phyloP scores from a whole-genome alignment of 1,284 basidiomycete genomes.

The Pyrrhoderma lamaoense region DNA sequence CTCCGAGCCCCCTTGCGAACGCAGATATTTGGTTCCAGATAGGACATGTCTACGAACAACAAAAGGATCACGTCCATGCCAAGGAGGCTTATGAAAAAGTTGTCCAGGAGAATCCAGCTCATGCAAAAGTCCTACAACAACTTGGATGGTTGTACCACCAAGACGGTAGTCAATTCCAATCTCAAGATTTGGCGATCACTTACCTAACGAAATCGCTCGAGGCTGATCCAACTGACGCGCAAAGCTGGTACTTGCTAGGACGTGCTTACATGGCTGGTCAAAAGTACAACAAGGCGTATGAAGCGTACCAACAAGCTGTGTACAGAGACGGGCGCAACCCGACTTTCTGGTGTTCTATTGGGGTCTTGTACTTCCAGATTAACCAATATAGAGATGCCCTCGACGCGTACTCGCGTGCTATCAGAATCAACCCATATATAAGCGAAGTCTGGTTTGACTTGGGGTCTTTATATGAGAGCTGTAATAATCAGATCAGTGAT shows the following conservation, averaged over 20 bases:
- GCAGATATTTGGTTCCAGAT: conserved; percentile 99
- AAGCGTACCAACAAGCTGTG: conserved; percentile 98
- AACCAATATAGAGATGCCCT: conserved; percentile 98
- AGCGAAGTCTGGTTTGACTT: conserved; percentile 99
- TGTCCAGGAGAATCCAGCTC: conserved; percentile 85
- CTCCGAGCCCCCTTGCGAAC: conserved; percentile 91
- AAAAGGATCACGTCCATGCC: conserved; percentile 84
- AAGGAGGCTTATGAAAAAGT: conserved; percentile 98
- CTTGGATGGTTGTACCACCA: conserved; percentile 98
- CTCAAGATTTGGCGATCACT: conserved; percentile 89
- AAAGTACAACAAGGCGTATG: conserved; percentile 99
- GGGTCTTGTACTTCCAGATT: conserved; percentile 99
- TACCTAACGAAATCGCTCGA: conserved; percentile 93
- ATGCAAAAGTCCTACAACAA: conserved; percentile 97
- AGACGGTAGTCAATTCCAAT: conserved; percentile 88
- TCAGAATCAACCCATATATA: conserved; percentile 98
- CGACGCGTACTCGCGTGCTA: conserved; percentile 97
- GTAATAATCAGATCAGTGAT: conserved; percentile 98
- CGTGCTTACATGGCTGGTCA: conserved; percentile 98
- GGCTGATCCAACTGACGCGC: conserved; percentile 94
- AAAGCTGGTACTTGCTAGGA: conserved; percentile 98
- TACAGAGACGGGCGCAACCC: conserved; percentile 98
- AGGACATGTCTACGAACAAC: conserved; percentile 96
- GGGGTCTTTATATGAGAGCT: conserved; percentile 93
- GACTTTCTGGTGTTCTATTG: conserved; percentile 99